phyloP scores from a whole-genome alignment of 352 stramenopile species.

The Peronospora farinosa region DNA sequence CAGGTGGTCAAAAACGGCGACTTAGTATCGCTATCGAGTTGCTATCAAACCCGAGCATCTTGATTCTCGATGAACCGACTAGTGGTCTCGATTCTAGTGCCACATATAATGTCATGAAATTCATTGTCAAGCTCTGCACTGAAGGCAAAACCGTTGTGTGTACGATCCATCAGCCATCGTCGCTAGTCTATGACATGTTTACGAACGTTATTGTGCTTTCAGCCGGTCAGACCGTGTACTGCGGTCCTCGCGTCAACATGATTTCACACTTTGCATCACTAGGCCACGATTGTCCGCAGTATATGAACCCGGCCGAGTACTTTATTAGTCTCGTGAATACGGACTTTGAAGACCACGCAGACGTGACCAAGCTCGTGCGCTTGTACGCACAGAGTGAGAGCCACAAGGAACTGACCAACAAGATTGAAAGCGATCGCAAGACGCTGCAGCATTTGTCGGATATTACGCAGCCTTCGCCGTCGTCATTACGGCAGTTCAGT shows the following conservation, averaged over 20 bases:
- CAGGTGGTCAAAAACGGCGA: constrained; percentile 69
- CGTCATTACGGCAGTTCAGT: constrained; percentile 31
- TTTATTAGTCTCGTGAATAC: constrained; percentile 48
- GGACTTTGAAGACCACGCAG: constrained; percentile 44
- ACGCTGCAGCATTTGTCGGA: constrained; percentile 19
- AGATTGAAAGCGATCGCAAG: constrained; percentile 10
- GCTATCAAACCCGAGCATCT: constrained; percentile 54
- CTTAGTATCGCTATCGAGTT: constrained; percentile 78
- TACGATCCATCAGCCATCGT: constrained; percentile 89
- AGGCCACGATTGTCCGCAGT: constrained; percentile 34
- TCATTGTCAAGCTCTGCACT: constrained; percentile 15
- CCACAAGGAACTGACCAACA: constrained; percentile 2
- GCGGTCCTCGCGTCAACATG: constrained; percentile 39
- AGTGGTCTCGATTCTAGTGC: constrained; percentile 36
- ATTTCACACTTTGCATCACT: constrained; percentile 35
- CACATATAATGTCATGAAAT: constrained; percentile 21
- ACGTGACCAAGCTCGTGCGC: constrained; percentile 24
- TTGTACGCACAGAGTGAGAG: constrained; percentile 18
- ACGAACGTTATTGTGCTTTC: constrained; percentile 49
- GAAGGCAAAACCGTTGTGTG: constrained; percentile 58
- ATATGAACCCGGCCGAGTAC: constrained; percentile 55
- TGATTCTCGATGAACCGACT: constrained; percentile 81
- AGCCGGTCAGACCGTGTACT: constrained; percentile 72
- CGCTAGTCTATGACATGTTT: constrained; percentile 32
- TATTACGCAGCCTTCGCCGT: constrained; percentile 21